phyloP scores from a whole-genome alignment of 2,329 filamentous ascomycete species.

The Pseudogymnoascus sp. region DNA sequence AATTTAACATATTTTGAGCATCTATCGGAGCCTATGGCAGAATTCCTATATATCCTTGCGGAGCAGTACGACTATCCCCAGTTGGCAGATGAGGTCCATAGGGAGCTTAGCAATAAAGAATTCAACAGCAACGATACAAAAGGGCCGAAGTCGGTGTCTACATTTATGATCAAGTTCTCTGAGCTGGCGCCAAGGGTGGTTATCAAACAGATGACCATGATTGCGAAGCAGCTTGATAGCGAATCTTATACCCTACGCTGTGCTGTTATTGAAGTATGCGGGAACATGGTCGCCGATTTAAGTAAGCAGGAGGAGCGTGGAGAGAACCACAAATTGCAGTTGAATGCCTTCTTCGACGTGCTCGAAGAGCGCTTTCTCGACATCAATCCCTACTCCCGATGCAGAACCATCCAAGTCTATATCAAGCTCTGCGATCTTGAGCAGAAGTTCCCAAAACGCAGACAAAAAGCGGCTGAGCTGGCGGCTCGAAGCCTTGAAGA shows the following conservation, averaged over 20 bases:
- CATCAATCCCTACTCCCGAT: conserved; percentile 91
- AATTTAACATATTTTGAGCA: conserved; percentile 98
- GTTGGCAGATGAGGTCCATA: conserved; percentile 82
- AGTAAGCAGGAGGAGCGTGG: conserved; percentile 85
- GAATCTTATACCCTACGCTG: conserved; percentile 94
- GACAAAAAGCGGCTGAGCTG: conserved; percentile 79
- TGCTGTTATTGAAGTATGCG: conserved; percentile 91
- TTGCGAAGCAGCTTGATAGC: conserved; percentile 91
- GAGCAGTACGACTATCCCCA: conserved; percentile 98
- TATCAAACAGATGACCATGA: conserved; percentile 93
- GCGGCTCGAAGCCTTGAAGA: conserved; percentile 87
- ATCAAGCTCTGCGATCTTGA: conserved; percentile 88
- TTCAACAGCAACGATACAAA: conserved; percentile 95
- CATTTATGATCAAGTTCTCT: conserved; percentile 86
- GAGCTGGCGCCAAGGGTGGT: conserved; percentile 85
- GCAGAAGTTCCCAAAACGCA: conserved; percentile 86
- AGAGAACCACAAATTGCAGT: conserved; percentile 88
- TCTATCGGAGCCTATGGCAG: conserved; percentile 97
- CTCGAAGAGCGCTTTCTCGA: conserved; percentile 93
- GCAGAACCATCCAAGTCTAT: conserved; percentile 86
- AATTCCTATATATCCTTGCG: conserved; percentile 89
- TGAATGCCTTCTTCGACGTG: conserved; percentile 95
- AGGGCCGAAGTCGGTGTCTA: conserved; percentile 91
- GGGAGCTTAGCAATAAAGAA: conserved; percentile 93
- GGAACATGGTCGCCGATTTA: conserved; percentile 84